Evolutionary conservation across 345 rosid genomes (phyloP).

Genomic region (Brassica juncea): DNA sequence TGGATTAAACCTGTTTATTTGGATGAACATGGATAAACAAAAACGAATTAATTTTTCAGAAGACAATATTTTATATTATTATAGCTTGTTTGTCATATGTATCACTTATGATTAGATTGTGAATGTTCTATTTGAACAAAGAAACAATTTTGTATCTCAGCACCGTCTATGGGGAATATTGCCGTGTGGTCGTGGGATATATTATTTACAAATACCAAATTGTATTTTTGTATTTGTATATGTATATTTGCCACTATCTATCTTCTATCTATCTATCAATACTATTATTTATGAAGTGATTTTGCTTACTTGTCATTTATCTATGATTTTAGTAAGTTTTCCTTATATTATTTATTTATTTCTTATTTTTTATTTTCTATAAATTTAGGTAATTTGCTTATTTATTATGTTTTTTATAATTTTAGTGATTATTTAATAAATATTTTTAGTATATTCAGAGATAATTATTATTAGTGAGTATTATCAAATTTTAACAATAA

Average conservation of each 20-base stretch:
- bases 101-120: constrained; percentile 14
- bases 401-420: too few species aligned
- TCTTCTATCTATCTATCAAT: too few species aligned
- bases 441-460: too few species aligned
- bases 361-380: too few species aligned
- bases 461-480: too few species aligned
- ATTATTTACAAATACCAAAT: constrained; percentile 12
- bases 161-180: constrained; percentile 35
- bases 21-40: constrained; percentile 3
- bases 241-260: background rate
- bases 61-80: background rate
- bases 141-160: constrained; percentile 23
- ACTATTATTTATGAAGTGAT: too few species aligned
- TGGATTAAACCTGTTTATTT: background rate
- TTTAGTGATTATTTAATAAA: too few species aligned
- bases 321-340: too few species aligned
- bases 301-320: too few species aligned
- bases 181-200: constrained; percentile 13
- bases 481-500: too few species aligned
- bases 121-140: constrained; percentile 10
- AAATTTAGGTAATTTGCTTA: too few species aligned
- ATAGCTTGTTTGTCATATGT: constrained; percentile 13
- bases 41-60: background rate
- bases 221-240: background rate
- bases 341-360: too few species aligned